Evolutionary conservation across 2,329 filamentous ascomycete species (phyloP).

Genomic region (Hymenoscyphus linearis): DNA sequence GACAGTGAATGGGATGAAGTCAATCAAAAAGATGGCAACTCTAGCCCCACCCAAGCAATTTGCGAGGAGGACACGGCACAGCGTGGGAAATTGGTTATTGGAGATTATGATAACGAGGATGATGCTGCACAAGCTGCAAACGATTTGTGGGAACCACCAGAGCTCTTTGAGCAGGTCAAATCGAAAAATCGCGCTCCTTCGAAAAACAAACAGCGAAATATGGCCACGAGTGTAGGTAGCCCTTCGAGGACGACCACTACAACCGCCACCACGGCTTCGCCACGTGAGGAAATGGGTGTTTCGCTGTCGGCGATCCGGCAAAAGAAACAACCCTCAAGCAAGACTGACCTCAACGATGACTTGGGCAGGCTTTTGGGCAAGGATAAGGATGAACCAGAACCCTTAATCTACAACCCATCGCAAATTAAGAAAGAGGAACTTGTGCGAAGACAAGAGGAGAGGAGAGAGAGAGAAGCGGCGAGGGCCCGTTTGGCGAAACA

Average conservation of each 20-base stretch:
- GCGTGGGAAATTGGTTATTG: slow-evolving; percentile 10
- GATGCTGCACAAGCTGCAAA: slow-evolving; percentile 15
- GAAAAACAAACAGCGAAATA: background rate
- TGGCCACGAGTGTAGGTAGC: background rate
- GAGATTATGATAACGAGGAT: slow-evolving; percentile 13
- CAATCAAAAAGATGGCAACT: background rate
- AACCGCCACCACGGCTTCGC: too few species aligned
- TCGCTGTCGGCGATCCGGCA: background rate
- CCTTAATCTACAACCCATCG: background rate
- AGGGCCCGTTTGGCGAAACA: slow-evolving; percentile 19
- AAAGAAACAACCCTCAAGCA: background rate
- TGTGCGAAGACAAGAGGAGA: slow-evolving; percentile 4
- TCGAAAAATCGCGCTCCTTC: background rate
- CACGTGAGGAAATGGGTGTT: background rate
- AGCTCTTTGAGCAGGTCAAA: slow-evolving; percentile 3
- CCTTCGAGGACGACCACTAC: background rate
- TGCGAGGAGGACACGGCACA: background rate
- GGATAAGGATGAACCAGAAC: background rate
- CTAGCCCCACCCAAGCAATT: background rate
- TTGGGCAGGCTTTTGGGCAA: background rate
- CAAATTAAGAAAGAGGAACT: background rate
- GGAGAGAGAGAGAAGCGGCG: slow-evolving; percentile 15
- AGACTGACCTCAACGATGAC: background rate
- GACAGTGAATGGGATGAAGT: too few species aligned
- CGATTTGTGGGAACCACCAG: slow-evolving; percentile 22